Evolutionary conservation across 2,329 filamentous ascomycete genomes (phyloP), one percentile per base, ranked within the genome.

Genomic region (Trichoderma asperellum): DNA sequence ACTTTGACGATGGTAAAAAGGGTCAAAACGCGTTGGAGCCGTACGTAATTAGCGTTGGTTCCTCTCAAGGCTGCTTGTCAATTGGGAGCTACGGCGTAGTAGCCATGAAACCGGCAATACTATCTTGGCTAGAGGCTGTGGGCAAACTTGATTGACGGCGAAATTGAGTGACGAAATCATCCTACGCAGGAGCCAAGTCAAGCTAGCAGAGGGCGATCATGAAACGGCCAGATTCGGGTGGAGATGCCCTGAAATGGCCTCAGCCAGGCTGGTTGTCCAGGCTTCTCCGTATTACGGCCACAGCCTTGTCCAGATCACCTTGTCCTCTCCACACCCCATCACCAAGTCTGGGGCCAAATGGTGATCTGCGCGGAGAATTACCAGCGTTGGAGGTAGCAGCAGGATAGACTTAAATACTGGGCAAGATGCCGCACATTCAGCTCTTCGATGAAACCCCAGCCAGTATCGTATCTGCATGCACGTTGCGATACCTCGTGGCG

Each of bases 41-140:
- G 53, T 66, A 58, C 63, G 63, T 66, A 66, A 66, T 66, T 58
- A 58, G 63, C 53, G 63, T 66, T 27, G 16, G 53, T 32, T 32
- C 37, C 35, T 57, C 29, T 57, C 0, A 12, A 24, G 3, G 24
- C 16, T 55, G 24, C 10, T 57, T 5, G 60, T n/a, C 8, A 18
- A 47, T n/a, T 56, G 34, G 24, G 40, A 49, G n/a, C n/a, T 21
- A 3, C 47, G n/a, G 47, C 47, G 47, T 24, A 24, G 47, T 11
- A 24, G 21, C n/a, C 21, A n/a, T 12, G 8, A 24, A 49, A 49
- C 47, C 47, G 47, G n/a, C 24, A 49, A 24, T 24, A 49, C 8
- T 49, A 49, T 49, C 47, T 14, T 12, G n/a, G 2, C 10, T 49
- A 24, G 47, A 49, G 10, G n/a, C n/a, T 24, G 11, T 12, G 18